Evolutionary conservation across 495 filamentous ascomycete species (phyloP).

Genomic region (Astrocystis sublimbata): DNA sequence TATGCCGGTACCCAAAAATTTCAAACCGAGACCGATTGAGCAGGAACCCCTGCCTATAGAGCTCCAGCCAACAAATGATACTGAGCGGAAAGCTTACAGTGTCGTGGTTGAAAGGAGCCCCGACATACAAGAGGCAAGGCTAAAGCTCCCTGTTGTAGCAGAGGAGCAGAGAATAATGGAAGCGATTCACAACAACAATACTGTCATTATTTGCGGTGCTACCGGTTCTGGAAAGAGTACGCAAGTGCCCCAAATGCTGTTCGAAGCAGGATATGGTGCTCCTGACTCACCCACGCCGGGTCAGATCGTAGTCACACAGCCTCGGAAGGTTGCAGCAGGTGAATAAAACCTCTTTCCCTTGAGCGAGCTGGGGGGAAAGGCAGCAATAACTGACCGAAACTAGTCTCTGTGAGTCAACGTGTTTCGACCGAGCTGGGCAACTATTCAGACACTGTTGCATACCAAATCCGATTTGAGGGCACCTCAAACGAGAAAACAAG

Average conservation of each 20-base stretch:
- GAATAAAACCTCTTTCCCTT: too few relatives aligned
- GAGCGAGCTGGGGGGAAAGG: too few relatives aligned
- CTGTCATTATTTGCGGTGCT: slow-evolving; percentile 89
- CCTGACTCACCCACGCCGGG: slow-evolving; percentile 75
- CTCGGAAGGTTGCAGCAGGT: slow-evolving; percentile 65
- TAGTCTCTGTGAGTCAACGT: slow-evolving; percentile 42
- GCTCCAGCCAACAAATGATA: slow-evolving; percentile 63
- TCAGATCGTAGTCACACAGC: slow-evolving; percentile 93
- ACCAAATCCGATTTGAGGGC: slow-evolving; percentile 94
- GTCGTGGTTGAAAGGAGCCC: slow-evolving; percentile 69
- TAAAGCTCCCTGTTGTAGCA: slow-evolving; percentile 84
- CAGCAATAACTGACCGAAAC: slow-evolving; percentile 77
- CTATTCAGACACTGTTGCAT: slow-evolving; percentile 68
- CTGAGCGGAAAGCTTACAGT: slow-evolving; percentile 70
- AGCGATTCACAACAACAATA: slow-evolving; percentile 83
- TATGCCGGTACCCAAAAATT: slow-evolving; percentile 50
- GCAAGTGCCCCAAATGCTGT: slow-evolving; percentile 93
- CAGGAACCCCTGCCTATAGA: slow-evolving; percentile 77
- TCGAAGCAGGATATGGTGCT: slow-evolving; percentile 89
- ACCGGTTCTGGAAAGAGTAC: slow-evolving; percentile 98
- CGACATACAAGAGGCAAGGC: slow-evolving; percentile 73
- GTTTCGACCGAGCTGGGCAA: slow-evolving; percentile 83
- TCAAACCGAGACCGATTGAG: slow-evolving; percentile 62
- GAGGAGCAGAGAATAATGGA: slow-evolving; percentile 99
- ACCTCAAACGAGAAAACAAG: slow-evolving; percentile 80